These are phyloP conservation scores for Sporisorium exsertum DNA, from an alignment of 1,284 basidiomycete species.

Conservation along the genomic window DNA sequence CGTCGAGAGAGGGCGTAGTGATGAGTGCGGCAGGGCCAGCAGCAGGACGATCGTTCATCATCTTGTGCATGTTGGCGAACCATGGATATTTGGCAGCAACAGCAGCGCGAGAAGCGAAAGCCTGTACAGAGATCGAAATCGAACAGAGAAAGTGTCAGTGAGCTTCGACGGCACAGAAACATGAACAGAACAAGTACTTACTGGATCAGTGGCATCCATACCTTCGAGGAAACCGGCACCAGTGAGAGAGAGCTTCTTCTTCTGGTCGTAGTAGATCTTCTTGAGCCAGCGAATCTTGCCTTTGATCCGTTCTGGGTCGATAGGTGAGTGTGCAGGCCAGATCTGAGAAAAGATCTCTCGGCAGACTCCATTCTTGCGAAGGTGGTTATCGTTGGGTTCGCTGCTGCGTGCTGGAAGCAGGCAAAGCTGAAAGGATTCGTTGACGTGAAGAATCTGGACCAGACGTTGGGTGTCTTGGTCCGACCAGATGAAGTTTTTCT, in stretches of 20 bases:
- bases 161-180: too few relatives aligned
- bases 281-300: background rate
- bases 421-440: too few relatives aligned
- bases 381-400: too few relatives aligned
- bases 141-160: background rate
- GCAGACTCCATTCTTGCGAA: too few relatives aligned
- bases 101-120: background rate
- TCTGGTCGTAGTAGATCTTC: background rate
- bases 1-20: background rate
- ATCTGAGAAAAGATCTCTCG: too few relatives aligned
- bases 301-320: background rate
- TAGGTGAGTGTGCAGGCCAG: too few relatives aligned
- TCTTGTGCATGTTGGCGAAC: background rate
- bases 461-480: too few relatives aligned
- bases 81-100: background rate
- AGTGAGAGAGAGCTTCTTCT: background rate
- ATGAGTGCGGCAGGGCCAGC: background rate
- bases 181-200: background rate
- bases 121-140: background rate
- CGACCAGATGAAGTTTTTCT: too few relatives aligned
- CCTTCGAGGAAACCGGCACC: conserved; percentile 1
- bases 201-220: background rate
- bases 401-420: too few relatives aligned
- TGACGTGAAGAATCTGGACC: too few relatives aligned
- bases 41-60: background rate